Evolutionary conservation across 768 basidiomycete genomes (phyloP).

Genomic region (Tylopilus rubrobrunneus): DNA sequence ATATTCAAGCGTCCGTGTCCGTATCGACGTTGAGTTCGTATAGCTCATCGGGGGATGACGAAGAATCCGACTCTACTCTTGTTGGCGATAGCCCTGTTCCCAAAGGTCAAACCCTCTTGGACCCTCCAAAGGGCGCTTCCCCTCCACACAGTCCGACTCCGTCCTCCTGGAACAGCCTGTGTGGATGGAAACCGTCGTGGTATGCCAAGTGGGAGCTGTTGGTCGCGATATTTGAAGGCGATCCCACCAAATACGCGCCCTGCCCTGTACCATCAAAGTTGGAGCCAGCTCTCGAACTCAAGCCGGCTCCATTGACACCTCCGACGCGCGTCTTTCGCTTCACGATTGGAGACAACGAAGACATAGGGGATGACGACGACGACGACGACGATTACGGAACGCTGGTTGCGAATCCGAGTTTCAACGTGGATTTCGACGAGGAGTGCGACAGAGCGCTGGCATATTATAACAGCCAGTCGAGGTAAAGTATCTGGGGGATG

Average conservation of each 20-base stretch:
- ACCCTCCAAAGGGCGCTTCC: conserved; percentile 5
- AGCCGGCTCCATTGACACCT: neutral
- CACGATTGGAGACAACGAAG: conserved; percentile 18
- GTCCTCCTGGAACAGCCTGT: conserved; percentile 9
- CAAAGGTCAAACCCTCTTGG: neutral
- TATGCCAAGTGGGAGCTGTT: conserved; percentile 54
- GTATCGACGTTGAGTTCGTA: conserved; percentile 20
- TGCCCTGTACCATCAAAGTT: neutral
- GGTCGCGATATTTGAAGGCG: conserved; percentile 37
- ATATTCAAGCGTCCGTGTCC: conserved; percentile 12
- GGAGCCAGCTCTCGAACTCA: neutral
- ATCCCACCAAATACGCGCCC: conserved; percentile 16
- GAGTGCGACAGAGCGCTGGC: conserved; percentile 25
- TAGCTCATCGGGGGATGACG: conserved; percentile 16
- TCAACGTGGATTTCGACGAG: conserved; percentile 19
- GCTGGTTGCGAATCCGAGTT: conserved; percentile 13
- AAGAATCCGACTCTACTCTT: conserved; percentile 56
- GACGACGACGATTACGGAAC: conserved; percentile 30
- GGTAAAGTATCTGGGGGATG: neutral
- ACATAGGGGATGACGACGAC: conserved; percentile 12
- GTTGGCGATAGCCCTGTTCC: conserved; percentile 38
- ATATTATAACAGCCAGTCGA: conserved; percentile 21
- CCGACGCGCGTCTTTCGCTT: conserved; percentile 18
- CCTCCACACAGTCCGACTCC: conserved; percentile 2
- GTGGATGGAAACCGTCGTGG: conserved; percentile 46